A percentile compares a stretch with the other conserved stretches of the same genome.
phyloP scores from a whole-genome alignment of 106 monocot genomes.

The Allium sativum region DNA sequence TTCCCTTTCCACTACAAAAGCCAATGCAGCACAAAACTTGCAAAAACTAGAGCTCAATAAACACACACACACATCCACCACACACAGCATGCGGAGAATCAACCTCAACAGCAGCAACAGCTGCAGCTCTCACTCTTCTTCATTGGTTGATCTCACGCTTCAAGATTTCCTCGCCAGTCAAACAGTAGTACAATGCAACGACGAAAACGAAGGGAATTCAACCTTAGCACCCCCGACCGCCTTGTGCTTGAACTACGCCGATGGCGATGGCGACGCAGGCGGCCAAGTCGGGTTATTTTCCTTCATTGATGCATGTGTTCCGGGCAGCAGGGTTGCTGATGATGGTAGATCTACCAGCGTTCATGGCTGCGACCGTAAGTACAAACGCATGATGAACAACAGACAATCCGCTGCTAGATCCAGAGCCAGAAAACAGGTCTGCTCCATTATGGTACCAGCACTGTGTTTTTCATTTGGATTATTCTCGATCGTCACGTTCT shows the following conservation, averaged over 20 bases:
- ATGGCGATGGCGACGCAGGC: background rate
- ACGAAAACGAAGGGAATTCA: background rate
- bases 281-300: no score
- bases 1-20: no score
- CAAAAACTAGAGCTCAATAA: no score
- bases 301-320: background rate
- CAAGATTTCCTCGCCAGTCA: slow-evolving; percentile 3
- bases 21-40: no score
- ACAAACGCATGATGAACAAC: slow-evolving; percentile 32
- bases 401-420: slow-evolving; percentile 34
- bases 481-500: background rate
- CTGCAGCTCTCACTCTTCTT: background rate
- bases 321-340: background rate
- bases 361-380: slow-evolving; percentile 2
- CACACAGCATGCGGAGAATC: background rate
- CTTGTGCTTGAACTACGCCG: background rate
- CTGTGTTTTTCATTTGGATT: background rate
- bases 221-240: background rate
- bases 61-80: no score
- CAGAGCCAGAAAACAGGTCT: slow-evolving; percentile 26
- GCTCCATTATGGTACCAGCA: background rate
- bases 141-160: background rate
- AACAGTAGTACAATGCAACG: no score
- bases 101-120: background rate
- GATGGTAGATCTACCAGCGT: background rate